A percentile compares a stretch with the other conserved stretches of the same genome.
Evolutionary conservation across 345 rosid genomes (phyloP).

Genomic region (Hibiscus tridactylites): DNA sequence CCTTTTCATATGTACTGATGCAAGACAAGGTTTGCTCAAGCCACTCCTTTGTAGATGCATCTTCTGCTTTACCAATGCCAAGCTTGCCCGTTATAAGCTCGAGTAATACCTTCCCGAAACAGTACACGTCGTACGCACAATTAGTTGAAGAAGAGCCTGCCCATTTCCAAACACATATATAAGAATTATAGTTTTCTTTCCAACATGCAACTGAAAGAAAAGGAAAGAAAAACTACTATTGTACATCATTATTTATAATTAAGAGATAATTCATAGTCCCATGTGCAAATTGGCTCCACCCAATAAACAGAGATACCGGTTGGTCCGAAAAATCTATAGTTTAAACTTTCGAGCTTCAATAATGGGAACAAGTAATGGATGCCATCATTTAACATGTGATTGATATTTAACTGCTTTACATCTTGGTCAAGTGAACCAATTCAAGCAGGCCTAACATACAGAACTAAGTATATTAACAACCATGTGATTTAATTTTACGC

Average conservation of each 20-base stretch:
- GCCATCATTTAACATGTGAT: neutral
- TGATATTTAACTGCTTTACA: neutral
- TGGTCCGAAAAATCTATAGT: neutral
- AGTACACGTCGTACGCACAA: constrained; percentile 80
- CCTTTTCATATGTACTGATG: constrained; percentile 66
- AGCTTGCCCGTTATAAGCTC: constrained; percentile 86
- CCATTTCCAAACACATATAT: constrained; percentile 14
- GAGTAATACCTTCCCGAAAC: constrained; percentile 75
- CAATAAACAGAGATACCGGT: too few species aligned
- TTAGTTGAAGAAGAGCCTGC: constrained; percentile 45
- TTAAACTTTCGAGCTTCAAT: neutral
- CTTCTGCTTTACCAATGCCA: constrained; percentile 64
- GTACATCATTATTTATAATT: neutral
- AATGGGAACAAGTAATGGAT: neutral
- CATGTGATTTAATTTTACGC: constrained; percentile 12
- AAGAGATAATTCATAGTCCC: neutral
- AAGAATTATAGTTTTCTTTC: constrained; percentile 9
- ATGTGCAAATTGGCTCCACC: neutral
- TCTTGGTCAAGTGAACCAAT: neutral
- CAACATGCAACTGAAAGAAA: neutral
- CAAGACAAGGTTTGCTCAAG: constrained; percentile 42
- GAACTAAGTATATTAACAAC: too few species aligned
- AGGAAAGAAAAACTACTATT: neutral
- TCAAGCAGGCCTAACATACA: neutral
- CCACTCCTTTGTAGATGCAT: constrained; percentile 49